Base-by-base conservation (phyloP, 495 filamentous ascomycete genomes). In the Annulohypoxylon maeteangense region DNA sequence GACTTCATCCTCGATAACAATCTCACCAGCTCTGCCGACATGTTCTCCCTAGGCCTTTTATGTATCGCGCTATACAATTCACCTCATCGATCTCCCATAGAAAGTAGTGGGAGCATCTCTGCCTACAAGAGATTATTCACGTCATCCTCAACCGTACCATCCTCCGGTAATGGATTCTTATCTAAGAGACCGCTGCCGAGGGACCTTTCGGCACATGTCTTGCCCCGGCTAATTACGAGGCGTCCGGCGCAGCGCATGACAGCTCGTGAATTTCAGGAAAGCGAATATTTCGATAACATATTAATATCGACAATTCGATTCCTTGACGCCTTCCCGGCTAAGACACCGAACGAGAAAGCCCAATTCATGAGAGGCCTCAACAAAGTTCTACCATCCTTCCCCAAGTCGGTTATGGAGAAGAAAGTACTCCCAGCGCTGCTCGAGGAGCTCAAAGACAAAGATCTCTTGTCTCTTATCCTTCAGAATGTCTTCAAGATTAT, bases 281-380 rank as follows among this genome's bases (percentile, higher is more conserved):
- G 92, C 65, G 88, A 89, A 66, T 99, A 96, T 76, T 99, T 99
- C 69, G 93, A 98, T 78, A 98, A 98, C 76, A 93, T 97, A 55
- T 84, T 99, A 22, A 92, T 99, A 25, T 95, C 93, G 1, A 95
- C 96, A 0, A 94, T 99, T 57, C 94, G 96, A 23, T 99, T 98
- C 74, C 81, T 99, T 23, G 95, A 99, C 68, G 84, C 88, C 0
- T 85, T 99, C 56, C 94, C 95, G 1, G 91, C 93, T 40, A 99
- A 99, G 80, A 97, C 93, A 2, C 86, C 91, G 0, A 91, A 87
- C 73, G 96, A 99, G 75, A 99, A 98, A 76, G 84, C 91, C 0
- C 89, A 93, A 63, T 99, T 99, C 77, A 87, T 99, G 85, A 87
- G 93, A 55, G 96, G 96, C 0, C 81, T 99, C 27, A 90, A 91